These are phyloP conservation scores for Lactarius vividus DNA, from an alignment of 768 basidiomycete genomes.

Conservation along the genomic window DNA sequence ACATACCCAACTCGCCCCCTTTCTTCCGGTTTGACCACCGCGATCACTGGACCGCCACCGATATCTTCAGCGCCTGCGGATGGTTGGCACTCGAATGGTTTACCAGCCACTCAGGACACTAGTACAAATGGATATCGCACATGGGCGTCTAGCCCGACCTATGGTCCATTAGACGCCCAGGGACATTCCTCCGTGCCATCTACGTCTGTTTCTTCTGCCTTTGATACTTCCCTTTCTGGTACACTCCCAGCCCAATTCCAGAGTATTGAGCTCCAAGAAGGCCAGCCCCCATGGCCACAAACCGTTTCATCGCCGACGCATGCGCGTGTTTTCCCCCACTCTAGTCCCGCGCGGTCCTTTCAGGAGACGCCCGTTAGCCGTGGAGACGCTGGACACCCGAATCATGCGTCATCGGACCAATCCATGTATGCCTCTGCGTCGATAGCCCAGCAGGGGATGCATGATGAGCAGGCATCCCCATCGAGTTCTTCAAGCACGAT, in stretches of 20 bases:
- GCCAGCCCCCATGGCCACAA: conserved; percentile 23
- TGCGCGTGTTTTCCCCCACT: conserved; percentile 17
- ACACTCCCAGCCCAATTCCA: conserved; percentile 21
- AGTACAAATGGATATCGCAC: conserved; percentile 25
- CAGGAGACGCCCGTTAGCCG: conserved; percentile 10
- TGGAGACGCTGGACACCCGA: conserved; percentile 4
- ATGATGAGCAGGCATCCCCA: conserved; percentile 29
- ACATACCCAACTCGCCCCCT: conserved; percentile 17
- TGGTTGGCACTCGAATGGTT: conserved; percentile 18
- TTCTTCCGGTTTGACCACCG: conserved; percentile 11
- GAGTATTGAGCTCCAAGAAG: conserved; percentile 23
- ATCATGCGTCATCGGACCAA: conserved; percentile 24
- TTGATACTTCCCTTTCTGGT: conserved; percentile 22
- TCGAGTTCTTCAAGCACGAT: conserved; percentile 36
- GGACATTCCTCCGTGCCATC: conserved; percentile 15
- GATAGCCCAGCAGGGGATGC: conserved; percentile 28
- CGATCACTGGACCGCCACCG: conserved; percentile 14
- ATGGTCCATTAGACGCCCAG: conserved; percentile 21
- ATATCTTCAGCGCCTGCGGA: conserved; percentile 16
- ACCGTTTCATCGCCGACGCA: conserved; percentile 22
- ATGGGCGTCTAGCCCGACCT: conserved; percentile 20
- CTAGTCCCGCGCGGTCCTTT: conserved; percentile 8
- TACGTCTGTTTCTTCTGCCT: conserved; percentile 16
- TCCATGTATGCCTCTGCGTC: conserved; percentile 30
- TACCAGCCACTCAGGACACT: conserved; percentile 15